Evolutionary conservation across 805 yeast species (phyloP), one percentile per base, ranked within the genome.

Genomic region (Starmerella vitae): DNA sequence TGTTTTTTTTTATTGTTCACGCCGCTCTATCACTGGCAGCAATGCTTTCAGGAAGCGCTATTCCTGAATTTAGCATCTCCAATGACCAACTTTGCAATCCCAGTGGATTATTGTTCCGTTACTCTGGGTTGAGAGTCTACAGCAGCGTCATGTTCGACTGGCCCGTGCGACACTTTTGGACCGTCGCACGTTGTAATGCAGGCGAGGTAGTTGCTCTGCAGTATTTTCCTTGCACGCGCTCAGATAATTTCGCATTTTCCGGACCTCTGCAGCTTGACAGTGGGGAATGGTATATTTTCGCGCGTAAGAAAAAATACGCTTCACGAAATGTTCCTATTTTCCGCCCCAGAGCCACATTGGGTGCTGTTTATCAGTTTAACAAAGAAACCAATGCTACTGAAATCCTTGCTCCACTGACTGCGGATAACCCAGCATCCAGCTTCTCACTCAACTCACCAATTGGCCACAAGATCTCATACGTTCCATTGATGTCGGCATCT

Each of bases 401-500:
- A 4, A 79, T 83, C 0, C 42, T 76, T 3, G 48, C 63, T 26
- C 84, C 85, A 0, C 53, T 78, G 26, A 52, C 70, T n/a, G 76
- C 82, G 0, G 81, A 76, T 42, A 67, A 68, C 38, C 60, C 68
- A 25, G 58, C 54, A 3, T 67, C 67, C 39, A 70, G 74, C 73
- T 51, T 69, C 33, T 44, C 52, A n/a, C 27, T 36, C 17, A 38
- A 50, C 1, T 36, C 43, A 6, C 14, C 33, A 9, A 30, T 45
- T 4, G 48, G 55, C 2, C 41, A 65, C 2, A 14, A 15, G 5
- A 51, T 64, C 36, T 66, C 72, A 50, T 61, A 70, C 33, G 65
- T 77, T 7, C 86, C 86, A 0, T 73, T 70, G 44, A 48, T 77
- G 27, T 64, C 67, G 24, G 70, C 85, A 0, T 71, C 79, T 0